Conservation (phyloP, 169 alveolate species). For the Plasmodium relictum region DNA sequence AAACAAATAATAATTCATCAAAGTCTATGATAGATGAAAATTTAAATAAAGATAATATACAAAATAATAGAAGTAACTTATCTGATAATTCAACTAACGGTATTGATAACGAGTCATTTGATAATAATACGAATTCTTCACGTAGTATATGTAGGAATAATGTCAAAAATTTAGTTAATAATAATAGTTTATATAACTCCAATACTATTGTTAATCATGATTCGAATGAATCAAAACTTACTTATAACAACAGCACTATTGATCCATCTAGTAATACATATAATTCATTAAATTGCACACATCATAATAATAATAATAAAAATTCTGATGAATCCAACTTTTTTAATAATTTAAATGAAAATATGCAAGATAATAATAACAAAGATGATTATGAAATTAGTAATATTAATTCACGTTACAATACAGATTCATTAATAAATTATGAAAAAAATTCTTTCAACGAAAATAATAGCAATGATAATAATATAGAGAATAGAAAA, state of each 20-base stretch:
- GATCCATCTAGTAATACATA: not conserved
- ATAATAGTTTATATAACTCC: not conserved
- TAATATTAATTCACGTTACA: not conserved
- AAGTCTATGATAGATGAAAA: not conserved
- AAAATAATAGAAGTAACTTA: not conserved
- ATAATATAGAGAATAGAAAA: not conserved
- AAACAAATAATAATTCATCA: not conserved
- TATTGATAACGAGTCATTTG: not conserved
- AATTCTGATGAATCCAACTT: not conserved
- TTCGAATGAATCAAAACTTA: not conserved
- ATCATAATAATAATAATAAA: not conserved
- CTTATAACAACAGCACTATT: not conserved
- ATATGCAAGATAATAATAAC: not conserved
- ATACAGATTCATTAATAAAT: not conserved
- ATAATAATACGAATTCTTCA: not conserved
- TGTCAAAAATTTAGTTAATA: slow-evolving; percentile 3
- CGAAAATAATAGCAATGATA: not conserved
- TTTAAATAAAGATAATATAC: no score
- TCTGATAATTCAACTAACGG: not conserved
- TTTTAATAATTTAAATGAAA: not conserved
- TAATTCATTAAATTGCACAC: not conserved
- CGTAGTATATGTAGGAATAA: not conserved
- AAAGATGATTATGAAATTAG: not conserved
- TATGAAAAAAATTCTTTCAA: not conserved
- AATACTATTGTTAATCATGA: not conserved